Base-by-base conservation (phyloP, 768 basidiomycete genomes). In the Nidula microcarpa region DNA sequence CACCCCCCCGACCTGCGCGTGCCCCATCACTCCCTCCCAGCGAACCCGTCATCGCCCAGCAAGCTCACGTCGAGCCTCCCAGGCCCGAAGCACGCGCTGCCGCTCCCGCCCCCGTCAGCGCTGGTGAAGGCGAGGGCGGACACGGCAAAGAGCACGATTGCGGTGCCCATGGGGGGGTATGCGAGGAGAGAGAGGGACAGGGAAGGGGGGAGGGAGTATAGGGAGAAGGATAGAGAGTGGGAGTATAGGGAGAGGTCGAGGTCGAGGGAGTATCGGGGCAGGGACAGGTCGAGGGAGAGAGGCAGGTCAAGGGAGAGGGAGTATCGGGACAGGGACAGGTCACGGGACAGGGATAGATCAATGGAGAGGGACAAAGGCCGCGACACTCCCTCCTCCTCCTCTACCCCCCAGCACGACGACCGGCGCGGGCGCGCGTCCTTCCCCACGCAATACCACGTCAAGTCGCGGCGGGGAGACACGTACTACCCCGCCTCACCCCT, bases 281-380 rank as follows among this genome's bases (percentile, higher is more conserved):
- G 39, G 16, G 61, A 59, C 57, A 58, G 63, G 63, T 63, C 55
- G 64, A 68, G 58, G 62, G 70, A 57, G 63, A 66, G 51, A 61
- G 50, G 44, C 43, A 49, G 55, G 46, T 35, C 41, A 32, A 34
- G 50, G 23, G 45, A 50, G 16, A 41, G 39, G 4, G 39, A 23
- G 23, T 23, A 41, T 41, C 39, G 39, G 17, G 53, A 54, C n/a
- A 50, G 53, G 43, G 53, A 53, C 17, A 47, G 60, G 14, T 53
- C 55, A 6, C 48, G 56, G 17, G 55, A 49, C 14, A 11, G 57
- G 48, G 56, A 50, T 36, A 11, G 39, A 11, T 41, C 39, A 14
- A 47, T 55, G 50, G 61, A 60, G 46, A 55, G 56, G 32, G 58
- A 57, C 43, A 57, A 60, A 52, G 57, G 53, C 36, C 55, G 39